phyloP scores from a whole-genome alignment of 1,139 yeast genomes.

The Taphrina wiesneri region DNA sequence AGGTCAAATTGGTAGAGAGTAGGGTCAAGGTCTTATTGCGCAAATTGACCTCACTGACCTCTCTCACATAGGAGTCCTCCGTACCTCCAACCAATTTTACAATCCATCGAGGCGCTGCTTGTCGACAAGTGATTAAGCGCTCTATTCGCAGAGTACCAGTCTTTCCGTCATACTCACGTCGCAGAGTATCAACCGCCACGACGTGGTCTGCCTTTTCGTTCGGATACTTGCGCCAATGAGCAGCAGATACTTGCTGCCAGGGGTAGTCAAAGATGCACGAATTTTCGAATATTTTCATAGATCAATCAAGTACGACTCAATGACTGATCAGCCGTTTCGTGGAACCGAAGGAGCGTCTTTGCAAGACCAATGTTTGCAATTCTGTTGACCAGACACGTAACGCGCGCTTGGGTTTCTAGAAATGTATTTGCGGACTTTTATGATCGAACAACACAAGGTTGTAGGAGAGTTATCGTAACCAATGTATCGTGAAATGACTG shows the following conservation, averaged over 20 bases:
- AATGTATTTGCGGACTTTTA: too few species aligned
- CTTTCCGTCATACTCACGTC: conserved; percentile 63
- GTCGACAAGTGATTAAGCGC: conserved; percentile 84
- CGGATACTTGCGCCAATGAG: conserved; percentile 96
- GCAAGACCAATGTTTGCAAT: too few species aligned
- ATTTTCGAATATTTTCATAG: conserved; percentile 68
- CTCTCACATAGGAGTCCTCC: conserved; percentile 78
- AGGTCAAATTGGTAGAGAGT: conserved; percentile 85
- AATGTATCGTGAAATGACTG: too few species aligned
- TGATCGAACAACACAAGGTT: too few species aligned
- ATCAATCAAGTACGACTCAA: not conserved
- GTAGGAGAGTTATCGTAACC: too few species aligned
- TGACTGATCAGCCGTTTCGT: not conserved
- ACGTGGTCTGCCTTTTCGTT: conserved; percentile 90
- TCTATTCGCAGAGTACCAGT: conserved; percentile 71
- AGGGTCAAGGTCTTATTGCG: conserved; percentile 61
- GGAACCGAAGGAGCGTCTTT: too few species aligned
- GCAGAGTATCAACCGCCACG: conserved; percentile 85
- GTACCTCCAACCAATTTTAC: conserved; percentile 70
- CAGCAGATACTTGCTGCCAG: conserved; percentile 90
- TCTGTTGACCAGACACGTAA: too few species aligned
- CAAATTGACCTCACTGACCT: conserved; percentile 81
- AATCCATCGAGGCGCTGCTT: conserved; percentile 83
- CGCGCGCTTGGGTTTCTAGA: too few species aligned
- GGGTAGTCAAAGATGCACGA: conserved; percentile 64